A percentile compares a stretch with the other conserved stretches of the same genome.
phyloP scores from a whole-genome alignment of 208 protist species.

The Trichomonas gallinae region DNA sequence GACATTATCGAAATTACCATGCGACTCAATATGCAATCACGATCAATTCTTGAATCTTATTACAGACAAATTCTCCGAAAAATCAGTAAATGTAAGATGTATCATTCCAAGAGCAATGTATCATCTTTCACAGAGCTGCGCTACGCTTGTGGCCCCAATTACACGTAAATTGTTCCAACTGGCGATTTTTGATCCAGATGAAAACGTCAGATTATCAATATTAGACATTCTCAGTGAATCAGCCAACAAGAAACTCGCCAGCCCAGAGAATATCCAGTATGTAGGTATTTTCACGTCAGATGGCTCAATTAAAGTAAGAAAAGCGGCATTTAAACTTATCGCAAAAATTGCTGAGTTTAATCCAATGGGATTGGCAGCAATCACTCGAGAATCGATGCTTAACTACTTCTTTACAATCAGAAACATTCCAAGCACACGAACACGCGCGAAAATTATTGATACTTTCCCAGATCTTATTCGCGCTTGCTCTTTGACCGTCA shows the following conservation, averaged over 20 bases:
- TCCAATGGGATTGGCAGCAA: neutral
- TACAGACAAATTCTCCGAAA: neutral
- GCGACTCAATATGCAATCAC: neutral
- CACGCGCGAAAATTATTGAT: neutral
- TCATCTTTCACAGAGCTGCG: neutral
- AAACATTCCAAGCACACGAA: neutral
- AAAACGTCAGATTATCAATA: neutral
- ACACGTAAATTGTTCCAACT: neutral
- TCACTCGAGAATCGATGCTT: neutral
- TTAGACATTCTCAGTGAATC: neutral
- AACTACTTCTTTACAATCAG: neutral
- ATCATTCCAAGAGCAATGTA: neutral
- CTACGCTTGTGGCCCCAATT: neutral
- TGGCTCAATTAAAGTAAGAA: neutral
- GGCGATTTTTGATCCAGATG: neutral
- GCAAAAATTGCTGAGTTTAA: neutral
- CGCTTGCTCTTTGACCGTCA: neutral
- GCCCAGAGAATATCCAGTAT: neutral
- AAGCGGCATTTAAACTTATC: neutral
- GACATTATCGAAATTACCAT: neutral
- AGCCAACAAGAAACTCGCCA: neutral
- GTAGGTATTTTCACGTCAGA: neutral
- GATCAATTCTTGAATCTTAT: neutral
- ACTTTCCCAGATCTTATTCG: neutral
- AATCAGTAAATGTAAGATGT: neutral